phyloP scores from a whole-genome alignment of 768 basidiomycete species.

The Trametes elegans region DNA sequence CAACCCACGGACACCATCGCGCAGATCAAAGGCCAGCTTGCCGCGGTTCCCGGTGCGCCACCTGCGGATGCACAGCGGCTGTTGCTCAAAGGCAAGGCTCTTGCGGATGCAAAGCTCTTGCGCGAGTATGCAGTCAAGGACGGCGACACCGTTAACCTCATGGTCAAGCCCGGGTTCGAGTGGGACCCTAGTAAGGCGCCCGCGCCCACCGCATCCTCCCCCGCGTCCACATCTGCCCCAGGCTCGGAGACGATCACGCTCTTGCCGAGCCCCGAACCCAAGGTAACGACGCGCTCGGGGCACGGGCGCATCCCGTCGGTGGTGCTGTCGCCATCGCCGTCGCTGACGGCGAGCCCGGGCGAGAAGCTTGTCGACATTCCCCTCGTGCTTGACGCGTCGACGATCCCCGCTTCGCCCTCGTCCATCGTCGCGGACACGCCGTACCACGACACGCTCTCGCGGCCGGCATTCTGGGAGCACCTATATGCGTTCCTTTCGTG shows the following conservation, averaged over 20 bases:
- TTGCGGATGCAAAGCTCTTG: conserved; percentile 84
- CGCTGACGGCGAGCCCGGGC: conserved; percentile 39
- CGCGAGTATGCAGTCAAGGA: conserved; percentile 86
- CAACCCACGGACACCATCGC: conserved; percentile 82
- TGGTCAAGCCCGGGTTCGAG: conserved; percentile 75
- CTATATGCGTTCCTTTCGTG: conserved; percentile 65
- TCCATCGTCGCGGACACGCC: conserved; percentile 35
- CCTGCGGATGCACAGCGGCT: conserved; percentile 80
- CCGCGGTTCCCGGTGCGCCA: conserved; percentile 65
- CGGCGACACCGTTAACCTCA: conserved; percentile 81
- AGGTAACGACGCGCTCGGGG: conserved; percentile 36
- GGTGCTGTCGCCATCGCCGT: conserved; percentile 75
- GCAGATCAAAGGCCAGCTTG: conserved; percentile 75
- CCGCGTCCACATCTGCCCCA: conserved; percentile 23
- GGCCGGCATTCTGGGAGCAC: conserved; percentile 78
- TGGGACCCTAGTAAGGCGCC: conserved; percentile 53
- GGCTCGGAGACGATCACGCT: conserved; percentile 16
- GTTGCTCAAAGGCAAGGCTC: conserved; percentile 90
- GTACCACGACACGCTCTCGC: conserved; percentile 68
- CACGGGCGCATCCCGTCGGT: conserved; percentile 76
- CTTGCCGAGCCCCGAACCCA: conserved; percentile 23
- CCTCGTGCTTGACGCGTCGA: conserved; percentile 62
- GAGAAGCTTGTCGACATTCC: conserved; percentile 60
- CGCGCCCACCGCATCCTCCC: background rate
- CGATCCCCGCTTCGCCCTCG: conserved; percentile 38